A percentile compares a stretch with the other conserved stretches of the same genome.
phyloP scores from a whole-genome alignment of 2,329 filamentous ascomycete genomes.

The Thermoascus crustaceus region DNA sequence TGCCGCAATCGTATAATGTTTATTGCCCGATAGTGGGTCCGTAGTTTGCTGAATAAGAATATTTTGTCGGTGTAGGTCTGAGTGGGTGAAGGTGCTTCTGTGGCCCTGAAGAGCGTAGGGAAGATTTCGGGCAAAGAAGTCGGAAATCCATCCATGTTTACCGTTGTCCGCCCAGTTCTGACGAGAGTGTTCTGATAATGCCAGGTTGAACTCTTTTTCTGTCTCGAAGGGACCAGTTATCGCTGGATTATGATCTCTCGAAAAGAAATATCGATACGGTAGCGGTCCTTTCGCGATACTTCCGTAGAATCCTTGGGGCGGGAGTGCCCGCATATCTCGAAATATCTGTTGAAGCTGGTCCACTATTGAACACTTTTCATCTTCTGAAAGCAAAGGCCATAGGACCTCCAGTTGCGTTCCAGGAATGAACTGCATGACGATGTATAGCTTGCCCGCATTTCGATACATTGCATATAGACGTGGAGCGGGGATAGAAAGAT shows the following conservation, averaged over 20 bases:
- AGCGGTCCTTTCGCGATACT: slow-evolving; percentile 4
- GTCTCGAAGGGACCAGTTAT: not conserved
- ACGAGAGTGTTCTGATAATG: slow-evolving; percentile 1
- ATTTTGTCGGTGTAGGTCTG: slow-evolving; percentile 10
- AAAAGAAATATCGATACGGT: slow-evolving; percentile 5
- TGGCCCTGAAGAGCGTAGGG: slow-evolving; percentile 3
- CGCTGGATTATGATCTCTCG: not conserved
- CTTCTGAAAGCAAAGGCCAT: slow-evolving; percentile 3
- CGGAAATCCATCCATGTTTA: slow-evolving; percentile 3
- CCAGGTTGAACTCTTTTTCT: slow-evolving; percentile 5
- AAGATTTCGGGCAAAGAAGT: slow-evolving; percentile 5
- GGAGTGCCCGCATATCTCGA: slow-evolving; percentile 2
- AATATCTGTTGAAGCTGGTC: slow-evolving; percentile 2
- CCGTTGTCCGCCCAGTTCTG: slow-evolving; percentile 1
- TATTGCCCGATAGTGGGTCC: not conserved
- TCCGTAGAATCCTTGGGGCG: slow-evolving; percentile 7
- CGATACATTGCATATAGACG: slow-evolving; percentile 16
- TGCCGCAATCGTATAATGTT: slow-evolving; percentile 3
- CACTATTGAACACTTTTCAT: slow-evolving; percentile 1
- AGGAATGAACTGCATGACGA: slow-evolving; percentile 10
- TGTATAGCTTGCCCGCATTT: slow-evolving; percentile 11
- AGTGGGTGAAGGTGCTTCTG: slow-evolving; percentile 7
- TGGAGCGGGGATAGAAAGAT: slow-evolving; percentile 12
- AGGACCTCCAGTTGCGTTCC: not conserved
- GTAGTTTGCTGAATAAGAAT: slow-evolving; percentile 6